Percentiles rank a stretch among this genome's conserved stretches.
These are phyloP conservation scores for Jatropha multifida DNA, from an alignment of 441 rosid species.

Conservation along the genomic window DNA sequence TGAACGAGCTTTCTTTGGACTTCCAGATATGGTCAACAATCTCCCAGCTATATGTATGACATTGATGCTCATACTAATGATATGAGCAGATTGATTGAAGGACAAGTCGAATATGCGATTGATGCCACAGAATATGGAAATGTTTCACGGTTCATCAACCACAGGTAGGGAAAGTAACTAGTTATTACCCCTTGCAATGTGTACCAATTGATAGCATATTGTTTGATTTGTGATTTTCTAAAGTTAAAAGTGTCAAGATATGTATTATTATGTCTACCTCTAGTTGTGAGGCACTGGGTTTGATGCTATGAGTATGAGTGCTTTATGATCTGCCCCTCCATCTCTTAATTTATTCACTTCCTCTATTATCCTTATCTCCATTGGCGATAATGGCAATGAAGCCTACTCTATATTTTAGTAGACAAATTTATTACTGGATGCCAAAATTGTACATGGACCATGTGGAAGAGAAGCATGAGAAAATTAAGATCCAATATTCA, in stretches of 20 bases:
- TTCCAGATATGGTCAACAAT: slow-evolving; percentile 61
- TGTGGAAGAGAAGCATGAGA: background rate
- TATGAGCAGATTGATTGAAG: slow-evolving; percentile 81
- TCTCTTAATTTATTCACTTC: background rate
- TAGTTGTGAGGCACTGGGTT: background rate
- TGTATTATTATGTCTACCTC: background rate
- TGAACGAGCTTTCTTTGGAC: slow-evolving; percentile 20
- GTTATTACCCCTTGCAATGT: slow-evolving; percentile 6
- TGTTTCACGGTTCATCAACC: slow-evolving; percentile 90
- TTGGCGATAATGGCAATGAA: background rate
- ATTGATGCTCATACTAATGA: slow-evolving; percentile 73
- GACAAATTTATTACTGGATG: background rate
- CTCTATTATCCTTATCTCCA: background rate
- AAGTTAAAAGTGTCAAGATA: background rate
- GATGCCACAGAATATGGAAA: slow-evolving; percentile 87
- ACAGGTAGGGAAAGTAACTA: slow-evolving; percentile 55
- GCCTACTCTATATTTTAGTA: background rate
- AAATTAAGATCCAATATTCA: background rate
- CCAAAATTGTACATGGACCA: background rate
- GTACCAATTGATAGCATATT: background rate
- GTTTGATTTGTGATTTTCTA: background rate
- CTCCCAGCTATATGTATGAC: slow-evolving; percentile 60
- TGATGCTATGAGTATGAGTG: background rate
- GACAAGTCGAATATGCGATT: slow-evolving; percentile 52
- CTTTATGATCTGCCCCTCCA: background rate